These are phyloP conservation scores for Kluyveromyces sp. DNA, from an alignment of 1,139 yeast genomes.

Conservation along the genomic window DNA sequence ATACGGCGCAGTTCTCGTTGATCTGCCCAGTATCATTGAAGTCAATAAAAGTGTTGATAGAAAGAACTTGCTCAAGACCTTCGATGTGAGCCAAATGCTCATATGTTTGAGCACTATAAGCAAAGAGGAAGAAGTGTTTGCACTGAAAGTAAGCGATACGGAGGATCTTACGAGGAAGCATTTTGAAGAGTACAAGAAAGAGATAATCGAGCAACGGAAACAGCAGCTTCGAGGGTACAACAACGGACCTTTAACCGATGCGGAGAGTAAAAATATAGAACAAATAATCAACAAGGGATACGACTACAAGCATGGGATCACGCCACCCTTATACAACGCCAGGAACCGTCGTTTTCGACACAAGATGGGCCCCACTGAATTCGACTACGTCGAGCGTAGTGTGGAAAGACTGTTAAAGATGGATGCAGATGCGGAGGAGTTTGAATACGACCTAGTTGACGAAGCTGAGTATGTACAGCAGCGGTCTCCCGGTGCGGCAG, in stretches of 20 bases:
- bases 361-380: slow-evolving; percentile 44
- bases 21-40: slow-evolving; percentile 84
- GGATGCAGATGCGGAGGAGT: slow-evolving; percentile 81
- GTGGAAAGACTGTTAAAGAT: slow-evolving; percentile 69
- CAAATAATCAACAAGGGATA: slow-evolving; percentile 41
- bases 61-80: slow-evolving; percentile 79
- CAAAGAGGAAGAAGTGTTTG: slow-evolving; percentile 44
- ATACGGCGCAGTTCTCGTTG: slow-evolving; percentile 82
- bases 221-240: slow-evolving; percentile 21
- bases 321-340: slow-evolving; percentile 64
- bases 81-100: slow-evolving; percentile 82
- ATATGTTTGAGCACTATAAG: slow-evolving; percentile 62
- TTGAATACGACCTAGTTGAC: slow-evolving; percentile 71
- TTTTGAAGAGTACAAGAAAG: slow-evolving; percentile 32
- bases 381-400: slow-evolving; percentile 63
- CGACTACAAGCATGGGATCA: slow-evolving; percentile 69
- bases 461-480: slow-evolving; percentile 25
- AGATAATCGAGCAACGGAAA: slow-evolving; percentile 24
- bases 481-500: slow-evolving; percentile 16
- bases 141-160: slow-evolving; percentile 24
- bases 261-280: slow-evolving; percentile 40
- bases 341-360: slow-evolving; percentile 49
- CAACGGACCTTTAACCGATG: slow-evolving; percentile 34
- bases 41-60: slow-evolving; percentile 84
- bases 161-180: slow-evolving; percentile 33